A percentile compares a stretch with the other conserved stretches of the same genome.
phyloP scores from a whole-genome alignment of 768 basidiomycete species.

The Trametes elegans region DNA sequence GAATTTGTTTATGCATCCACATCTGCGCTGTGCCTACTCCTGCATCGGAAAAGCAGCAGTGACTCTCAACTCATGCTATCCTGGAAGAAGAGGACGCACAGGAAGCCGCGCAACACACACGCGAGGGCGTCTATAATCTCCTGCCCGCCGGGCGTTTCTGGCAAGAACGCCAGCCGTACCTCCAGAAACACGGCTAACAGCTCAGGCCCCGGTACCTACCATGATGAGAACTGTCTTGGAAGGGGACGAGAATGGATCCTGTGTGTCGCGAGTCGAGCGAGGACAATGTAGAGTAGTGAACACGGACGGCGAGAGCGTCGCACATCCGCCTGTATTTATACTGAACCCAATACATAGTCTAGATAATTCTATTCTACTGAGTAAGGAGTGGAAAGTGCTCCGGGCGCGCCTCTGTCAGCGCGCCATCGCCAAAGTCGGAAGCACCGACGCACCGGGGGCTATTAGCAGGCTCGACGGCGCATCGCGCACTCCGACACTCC shows the following conservation, averaged over 20 bases:
- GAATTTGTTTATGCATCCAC: neutral
- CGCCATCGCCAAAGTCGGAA: no score
- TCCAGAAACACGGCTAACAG: conserved; percentile 1
- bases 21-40: neutral
- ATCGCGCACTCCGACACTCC: no score
- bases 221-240: conserved; percentile 21
- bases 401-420: no score
- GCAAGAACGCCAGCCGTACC: conserved; percentile 13
- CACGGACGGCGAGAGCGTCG: no score
- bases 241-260: neutral
- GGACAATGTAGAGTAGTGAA: no score
- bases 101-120: neutral
- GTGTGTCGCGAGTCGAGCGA: neutral
- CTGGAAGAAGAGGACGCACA: neutral
- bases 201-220: conserved; percentile 18
- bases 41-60: neutral
- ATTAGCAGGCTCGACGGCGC: no score
- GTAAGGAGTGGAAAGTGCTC: no score
- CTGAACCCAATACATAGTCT: no score
- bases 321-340: no score
- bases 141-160: conserved; percentile 6
- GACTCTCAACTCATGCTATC: conserved; percentile 1
- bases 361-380: no score
- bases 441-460: no score
- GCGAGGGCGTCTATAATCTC: conserved; percentile 3